Conservation (phyloP, 2,329 filamentous ascomycete species). For the Xenoacremonium recifei region DNA sequence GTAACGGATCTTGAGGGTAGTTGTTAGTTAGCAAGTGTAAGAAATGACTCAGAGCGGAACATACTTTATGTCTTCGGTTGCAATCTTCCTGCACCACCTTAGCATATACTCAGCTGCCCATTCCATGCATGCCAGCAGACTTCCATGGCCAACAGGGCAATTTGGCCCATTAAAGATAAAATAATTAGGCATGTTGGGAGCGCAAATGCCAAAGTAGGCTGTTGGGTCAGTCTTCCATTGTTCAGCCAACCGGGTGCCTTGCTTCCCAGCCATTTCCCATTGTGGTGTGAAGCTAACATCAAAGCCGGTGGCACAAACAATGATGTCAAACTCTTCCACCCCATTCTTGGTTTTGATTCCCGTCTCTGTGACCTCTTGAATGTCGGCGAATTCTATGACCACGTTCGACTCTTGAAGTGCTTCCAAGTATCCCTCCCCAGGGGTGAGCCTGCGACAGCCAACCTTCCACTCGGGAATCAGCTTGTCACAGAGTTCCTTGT, state of each 20-base stretch:
- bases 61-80: too few species aligned
- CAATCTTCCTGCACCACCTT: too few species aligned
- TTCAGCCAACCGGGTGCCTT: too few species aligned
- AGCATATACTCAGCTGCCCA: too few species aligned
- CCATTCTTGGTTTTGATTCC: conserved; percentile 5
- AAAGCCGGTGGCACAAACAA: conserved; percentile 14
- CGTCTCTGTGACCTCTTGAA: conserved; percentile 4
- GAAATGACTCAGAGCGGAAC: too few species aligned
- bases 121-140: too few species aligned
- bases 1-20: neutral
- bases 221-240: conserved; percentile 6
- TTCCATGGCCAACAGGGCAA: conserved; percentile 3
- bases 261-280: too few species aligned
- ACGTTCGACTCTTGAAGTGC: conserved; percentile 17
- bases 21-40: too few species aligned
- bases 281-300: conserved; percentile 13
- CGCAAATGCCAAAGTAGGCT: conserved; percentile 9
- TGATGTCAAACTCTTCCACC: conserved; percentile 8
- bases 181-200: conserved; percentile 5
- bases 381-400: neutral
- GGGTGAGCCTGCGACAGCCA: conserved; percentile 22
- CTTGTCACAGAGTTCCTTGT: conserved; percentile 8
- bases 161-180: conserved; percentile 7
- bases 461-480: conserved; percentile 18
- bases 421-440: conserved; percentile 24